Percentiles rank a stretch among this genome's conserved stretches.
phyloP scores from a whole-genome alignment of 2,329 filamentous ascomycete species.

The Epichloe brachyelytri region DNA sequence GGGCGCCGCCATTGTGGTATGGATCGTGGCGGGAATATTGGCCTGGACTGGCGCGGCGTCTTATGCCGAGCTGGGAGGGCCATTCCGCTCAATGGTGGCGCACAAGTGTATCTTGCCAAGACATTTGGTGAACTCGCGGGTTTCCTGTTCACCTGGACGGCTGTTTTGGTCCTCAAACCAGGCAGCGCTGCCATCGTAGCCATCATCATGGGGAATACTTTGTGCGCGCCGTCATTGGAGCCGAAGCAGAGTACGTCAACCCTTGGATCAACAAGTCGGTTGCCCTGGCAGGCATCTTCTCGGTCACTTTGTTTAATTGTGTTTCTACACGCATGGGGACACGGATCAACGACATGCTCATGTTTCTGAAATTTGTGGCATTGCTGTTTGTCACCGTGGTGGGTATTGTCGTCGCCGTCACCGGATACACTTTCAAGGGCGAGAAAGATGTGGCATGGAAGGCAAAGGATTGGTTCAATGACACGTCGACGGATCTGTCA shows the following conservation, averaged over 20 bases:
- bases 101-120: conserved; percentile 88
- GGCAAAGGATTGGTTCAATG: conserved; percentile 73
- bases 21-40: conserved; percentile 79
- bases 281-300: conserved; percentile 59
- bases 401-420: conserved; percentile 79
- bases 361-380: conserved; percentile 94
- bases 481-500: conserved; percentile 66
- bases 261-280: conserved; percentile 86
- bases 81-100: conserved; percentile 87
- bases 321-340: conserved; percentile 82
- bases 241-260: conserved; percentile 69
- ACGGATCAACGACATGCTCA: conserved; percentile 78
- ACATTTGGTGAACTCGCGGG: conserved; percentile 90
- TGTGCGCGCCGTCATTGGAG: conserved; percentile 74
- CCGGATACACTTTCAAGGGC: conserved; percentile 67
- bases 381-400: conserved; percentile 75
- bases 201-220: conserved; percentile 96
- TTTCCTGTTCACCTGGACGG: conserved; percentile 94
- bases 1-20: conserved; percentile 80
- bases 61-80: conserved; percentile 89
- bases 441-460: conserved; percentile 78
- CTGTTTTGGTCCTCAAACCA: conserved; percentile 86
- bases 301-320: conserved; percentile 79
- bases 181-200: conserved; percentile 87
- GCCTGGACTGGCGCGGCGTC: conserved; percentile 94